phyloP scores from a whole-genome alignment of 208 protist genomes.

The Naegleria gruberi region DNA sequence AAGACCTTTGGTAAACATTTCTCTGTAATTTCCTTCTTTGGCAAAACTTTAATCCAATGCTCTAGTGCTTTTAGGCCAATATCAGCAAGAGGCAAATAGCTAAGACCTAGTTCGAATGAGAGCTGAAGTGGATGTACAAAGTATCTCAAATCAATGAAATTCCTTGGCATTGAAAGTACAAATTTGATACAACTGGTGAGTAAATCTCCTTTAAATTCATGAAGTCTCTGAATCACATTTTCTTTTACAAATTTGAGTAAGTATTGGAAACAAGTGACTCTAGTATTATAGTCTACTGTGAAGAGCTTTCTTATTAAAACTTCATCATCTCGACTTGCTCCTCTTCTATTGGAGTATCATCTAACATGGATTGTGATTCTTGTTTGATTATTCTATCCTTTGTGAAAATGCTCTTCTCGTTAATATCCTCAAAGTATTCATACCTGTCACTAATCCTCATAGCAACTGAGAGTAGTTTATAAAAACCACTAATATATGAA shows the following conservation, averaged over 20 bases:
- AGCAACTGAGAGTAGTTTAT: slow-evolving; percentile 41
- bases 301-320: neutral
- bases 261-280: neutral
- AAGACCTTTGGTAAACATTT: slow-evolving; percentile 35
- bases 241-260: slow-evolving; percentile 15
- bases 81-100: slow-evolving; percentile 45
- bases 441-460: slow-evolving; percentile 17
- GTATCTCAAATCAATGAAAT: slow-evolving; percentile 25
- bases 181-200: slow-evolving; percentile 35
- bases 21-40: slow-evolving; percentile 7
- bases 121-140: slow-evolving; percentile 36
- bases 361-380: slow-evolving; percentile 14
- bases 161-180: slow-evolving; percentile 37
- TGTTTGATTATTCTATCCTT: neutral
- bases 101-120: slow-evolving; percentile 41
- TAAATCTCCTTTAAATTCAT: slow-evolving; percentile 43
- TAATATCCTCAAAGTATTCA: slow-evolving; percentile 17
- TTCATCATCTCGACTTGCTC: neutral
- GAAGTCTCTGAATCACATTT: neutral
- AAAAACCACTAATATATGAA: slow-evolving; percentile 46
- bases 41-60: slow-evolving; percentile 37
- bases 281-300: neutral
- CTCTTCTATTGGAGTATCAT: neutral
- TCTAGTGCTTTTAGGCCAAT: slow-evolving; percentile 44
- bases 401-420: neutral